phyloP scores from a whole-genome alignment of 148 eudicot genomes.

The Fagopyrum tataricum region DNA sequence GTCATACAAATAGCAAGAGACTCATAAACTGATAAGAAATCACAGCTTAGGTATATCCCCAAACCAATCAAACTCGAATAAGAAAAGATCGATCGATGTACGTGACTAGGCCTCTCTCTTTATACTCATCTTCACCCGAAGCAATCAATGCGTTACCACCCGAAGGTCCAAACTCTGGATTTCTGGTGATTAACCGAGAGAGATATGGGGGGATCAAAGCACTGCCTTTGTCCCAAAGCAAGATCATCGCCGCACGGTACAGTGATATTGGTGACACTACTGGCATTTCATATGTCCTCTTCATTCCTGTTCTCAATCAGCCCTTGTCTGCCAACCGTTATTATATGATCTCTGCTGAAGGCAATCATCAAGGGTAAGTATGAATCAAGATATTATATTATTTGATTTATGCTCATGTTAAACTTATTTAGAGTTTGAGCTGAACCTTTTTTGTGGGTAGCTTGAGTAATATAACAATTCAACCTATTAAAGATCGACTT shows the following conservation, averaged over 20 bases:
- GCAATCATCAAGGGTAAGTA: conserved; percentile 27
- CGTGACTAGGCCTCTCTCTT: conserved; percentile 25
- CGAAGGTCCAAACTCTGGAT: conserved; percentile 34
- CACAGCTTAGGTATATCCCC: neutral
- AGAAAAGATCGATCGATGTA: conserved; percentile 16
- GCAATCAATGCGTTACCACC: conserved; percentile 14
- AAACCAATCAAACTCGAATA: neutral
- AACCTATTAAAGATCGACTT: too few species aligned
- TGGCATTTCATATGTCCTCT: conserved; percentile 13
- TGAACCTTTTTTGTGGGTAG: too few species aligned
- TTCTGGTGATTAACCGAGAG: conserved; percentile 25
- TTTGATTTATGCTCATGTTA: too few species aligned
- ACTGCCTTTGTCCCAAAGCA: conserved; percentile 36
- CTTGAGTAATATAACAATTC: too few species aligned
- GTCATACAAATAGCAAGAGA: neutral
- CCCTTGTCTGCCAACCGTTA: conserved; percentile 25
- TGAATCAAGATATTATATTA: neutral
- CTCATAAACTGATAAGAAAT: neutral
- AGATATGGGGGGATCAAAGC: conserved; percentile 11
- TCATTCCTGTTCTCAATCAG: conserved; percentile 27
- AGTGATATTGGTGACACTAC: neutral
- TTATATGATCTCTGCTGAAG: conserved; percentile 28
- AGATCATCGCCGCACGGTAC: conserved; percentile 9
- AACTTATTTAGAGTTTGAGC: too few species aligned
- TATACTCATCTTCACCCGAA: conserved; percentile 24